Conservation (phyloP, 2,329 filamentous ascomycete genomes). For the Berkeleyomyces basicola region DNA sequence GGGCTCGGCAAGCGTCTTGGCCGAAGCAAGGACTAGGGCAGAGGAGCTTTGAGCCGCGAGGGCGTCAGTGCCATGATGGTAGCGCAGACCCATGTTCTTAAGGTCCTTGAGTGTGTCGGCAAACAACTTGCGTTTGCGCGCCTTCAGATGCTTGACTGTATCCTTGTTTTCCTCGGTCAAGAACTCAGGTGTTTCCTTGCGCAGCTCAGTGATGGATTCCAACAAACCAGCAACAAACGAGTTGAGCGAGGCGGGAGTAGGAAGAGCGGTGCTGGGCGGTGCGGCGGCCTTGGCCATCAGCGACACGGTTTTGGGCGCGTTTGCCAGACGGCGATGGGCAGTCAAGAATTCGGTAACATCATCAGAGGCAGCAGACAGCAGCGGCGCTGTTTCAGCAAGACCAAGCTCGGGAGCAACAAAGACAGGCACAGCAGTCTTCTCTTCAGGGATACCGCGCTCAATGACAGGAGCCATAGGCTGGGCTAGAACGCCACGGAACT, state of each 20-base stretch:
- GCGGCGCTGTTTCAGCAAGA: background rate
- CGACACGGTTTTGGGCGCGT: constrained; percentile 50
- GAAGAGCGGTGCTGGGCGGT: constrained; percentile 33
- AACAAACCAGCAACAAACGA: constrained; percentile 50
- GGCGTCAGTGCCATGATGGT: constrained; percentile 59
- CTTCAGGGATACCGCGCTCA: constrained; percentile 41
- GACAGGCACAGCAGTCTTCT: constrained; percentile 16
- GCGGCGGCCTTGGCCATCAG: constrained; percentile 53
- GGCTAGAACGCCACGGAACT: constrained; percentile 66
- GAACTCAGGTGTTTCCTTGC: constrained; percentile 65
- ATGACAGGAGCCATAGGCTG: constrained; percentile 56
- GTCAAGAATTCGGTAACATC: constrained; percentile 17
- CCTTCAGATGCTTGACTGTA: constrained; percentile 74
- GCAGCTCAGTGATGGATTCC: constrained; percentile 48
- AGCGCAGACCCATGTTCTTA: constrained; percentile 75
- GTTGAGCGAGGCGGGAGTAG: constrained; percentile 43
- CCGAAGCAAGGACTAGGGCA: constrained; percentile 49
- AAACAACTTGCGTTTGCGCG: constrained; percentile 75
- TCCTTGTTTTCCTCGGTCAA: constrained; percentile 78
- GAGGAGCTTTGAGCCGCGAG: constrained; percentile 58
- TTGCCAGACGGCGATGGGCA: constrained; percentile 48
- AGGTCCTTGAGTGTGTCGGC: constrained; percentile 73
- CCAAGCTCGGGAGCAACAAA: constrained; percentile 14
- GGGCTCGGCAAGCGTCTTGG: constrained; percentile 24
- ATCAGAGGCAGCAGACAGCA: background rate